Evolutionary conservation across 805 yeast genomes (phyloP), one percentile per base, ranked within the genome.

Genomic region (Clavispora fructus): DNA sequence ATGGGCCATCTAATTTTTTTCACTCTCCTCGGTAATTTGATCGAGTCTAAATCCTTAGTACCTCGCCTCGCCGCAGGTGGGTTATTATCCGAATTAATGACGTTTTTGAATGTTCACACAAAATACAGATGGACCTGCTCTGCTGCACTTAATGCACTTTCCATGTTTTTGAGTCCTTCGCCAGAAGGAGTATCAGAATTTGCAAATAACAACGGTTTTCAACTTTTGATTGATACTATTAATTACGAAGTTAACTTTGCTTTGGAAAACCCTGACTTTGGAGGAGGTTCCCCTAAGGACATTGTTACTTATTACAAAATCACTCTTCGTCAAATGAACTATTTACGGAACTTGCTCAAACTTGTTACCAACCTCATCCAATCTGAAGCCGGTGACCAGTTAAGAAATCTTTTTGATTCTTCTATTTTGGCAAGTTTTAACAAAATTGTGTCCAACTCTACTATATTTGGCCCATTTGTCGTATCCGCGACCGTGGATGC

Each of bases 321-420:
- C 14, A 70, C 82, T 6, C 80, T 77, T 52, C 70, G 82, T 49
- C 89, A 85, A 56, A 78, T 82, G 8, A 75, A 79, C 35, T 66
- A 60, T 49, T 55, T 69, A 23, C 46, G 63, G 17, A 75, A 82
- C 35, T 61, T 86, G 42, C 64, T 89, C 54, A 85, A 81, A 50
- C 73, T 90, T 25, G 81, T 84, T 0, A 64, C 79, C 19, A 77
- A 81, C 51, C 63, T 90, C 40, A 72, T 91, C 37, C 79, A 79
- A 45, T 74, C 82, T n/a, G 89, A 87, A 43, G 78, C 85, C 5
- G 94, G 95, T 37, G 97, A 90, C 59, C 74, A 94, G 48, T 78
- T 89, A 57, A 78, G 96, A 61, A 88, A 88, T 51, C 64, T 92
- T 35, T 87, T 88, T 57, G 98, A 92, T 57, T 87, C 97, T 0